phyloP scores from a whole-genome alignment of 768 basidiomycete species.

The Boletus tomentosulus region DNA sequence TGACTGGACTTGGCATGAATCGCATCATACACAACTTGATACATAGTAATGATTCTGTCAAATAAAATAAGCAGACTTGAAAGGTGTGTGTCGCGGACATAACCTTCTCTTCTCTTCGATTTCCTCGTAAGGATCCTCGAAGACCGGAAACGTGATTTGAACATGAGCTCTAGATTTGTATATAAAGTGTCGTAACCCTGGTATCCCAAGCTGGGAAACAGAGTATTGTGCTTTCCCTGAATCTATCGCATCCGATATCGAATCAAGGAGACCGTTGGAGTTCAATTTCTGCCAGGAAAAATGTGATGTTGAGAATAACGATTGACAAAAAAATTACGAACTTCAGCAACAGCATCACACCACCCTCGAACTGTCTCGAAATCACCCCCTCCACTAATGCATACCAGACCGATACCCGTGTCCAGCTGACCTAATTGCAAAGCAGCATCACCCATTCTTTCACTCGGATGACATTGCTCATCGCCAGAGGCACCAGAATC shows the following conservation, averaged over 20 bases:
- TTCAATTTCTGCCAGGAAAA: slow-evolving; percentile 52
- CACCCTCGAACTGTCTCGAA: slow-evolving; percentile 80
- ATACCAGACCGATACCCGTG: slow-evolving; percentile 61
- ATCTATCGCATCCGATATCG: slow-evolving; percentile 45
- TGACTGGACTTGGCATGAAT: slow-evolving; percentile 90
- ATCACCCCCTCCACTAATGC: slow-evolving; percentile 77
- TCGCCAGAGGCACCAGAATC: background rate
- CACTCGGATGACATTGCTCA: slow-evolving; percentile 1
- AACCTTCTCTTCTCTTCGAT: slow-evolving; percentile 59
- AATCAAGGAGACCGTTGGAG: slow-evolving; percentile 50
- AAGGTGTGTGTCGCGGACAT: slow-evolving; percentile 5
- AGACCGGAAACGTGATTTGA: slow-evolving; percentile 82
- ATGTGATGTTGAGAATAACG: background rate
- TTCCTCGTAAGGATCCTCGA: slow-evolving; percentile 79
- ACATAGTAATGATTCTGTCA: slow-evolving; percentile 73
- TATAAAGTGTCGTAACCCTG: slow-evolving; percentile 88
- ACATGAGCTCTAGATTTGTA: slow-evolving; percentile 91
- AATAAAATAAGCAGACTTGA: slow-evolving; percentile 5
- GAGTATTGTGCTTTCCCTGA: slow-evolving; percentile 58
- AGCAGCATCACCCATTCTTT: background rate
- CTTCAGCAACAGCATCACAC: slow-evolving; percentile 64
- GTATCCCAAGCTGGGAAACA: slow-evolving; percentile 75
- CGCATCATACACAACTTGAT: slow-evolving; percentile 83
- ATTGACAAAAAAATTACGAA: slow-evolving; percentile 25
- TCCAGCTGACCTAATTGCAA: slow-evolving; percentile 21